Conservation (phyloP, 768 basidiomycete genomes). For the Suillus weaverae region DNA sequence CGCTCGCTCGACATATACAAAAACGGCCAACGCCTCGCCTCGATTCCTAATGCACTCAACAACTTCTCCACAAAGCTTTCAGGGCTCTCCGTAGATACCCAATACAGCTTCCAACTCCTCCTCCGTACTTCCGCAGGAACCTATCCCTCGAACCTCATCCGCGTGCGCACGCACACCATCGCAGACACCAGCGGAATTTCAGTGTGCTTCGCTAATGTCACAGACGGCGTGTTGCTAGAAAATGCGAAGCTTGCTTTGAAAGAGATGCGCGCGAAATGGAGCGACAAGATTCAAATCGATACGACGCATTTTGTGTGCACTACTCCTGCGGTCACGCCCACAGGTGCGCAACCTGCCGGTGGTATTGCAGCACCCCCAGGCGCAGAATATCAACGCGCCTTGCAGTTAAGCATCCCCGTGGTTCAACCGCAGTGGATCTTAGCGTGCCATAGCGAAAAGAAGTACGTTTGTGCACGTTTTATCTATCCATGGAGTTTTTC, state of each 20-base stretch:
- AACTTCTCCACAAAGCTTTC: slow-evolving; percentile 91
- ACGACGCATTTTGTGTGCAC: slow-evolving; percentile 99
- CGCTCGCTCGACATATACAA: slow-evolving; percentile 91
- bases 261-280: slow-evolving; percentile 89
- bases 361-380: slow-evolving; percentile 62
- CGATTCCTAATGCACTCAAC: slow-evolving; percentile 76
- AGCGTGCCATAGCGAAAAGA: slow-evolving; percentile 83
- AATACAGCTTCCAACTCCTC: slow-evolving; percentile 93
- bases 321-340: slow-evolving; percentile 71
- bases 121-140: slow-evolving; percentile 92
- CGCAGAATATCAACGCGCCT: slow-evolving; percentile 91
- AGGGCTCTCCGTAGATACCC: slow-evolving; percentile 75
- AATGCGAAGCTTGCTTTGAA: slow-evolving; percentile 78
- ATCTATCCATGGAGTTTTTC: background rate
- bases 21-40: slow-evolving; percentile 83
- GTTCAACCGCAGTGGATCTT: slow-evolving; percentile 95
- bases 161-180: slow-evolving; percentile 91
- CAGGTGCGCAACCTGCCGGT: slow-evolving; percentile 56
- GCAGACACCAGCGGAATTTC: slow-evolving; percentile 92
- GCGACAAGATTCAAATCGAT: slow-evolving; percentile 93
- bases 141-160: slow-evolving; percentile 80
- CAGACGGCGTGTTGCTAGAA: slow-evolving; percentile 73
- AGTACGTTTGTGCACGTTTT: slow-evolving; percentile 46
- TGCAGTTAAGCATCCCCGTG: slow-evolving; percentile 91
- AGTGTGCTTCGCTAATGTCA: slow-evolving; percentile 91